phyloP scores from a whole-genome alignment of 805 yeast species.

The Lipomyces kockii region DNA sequence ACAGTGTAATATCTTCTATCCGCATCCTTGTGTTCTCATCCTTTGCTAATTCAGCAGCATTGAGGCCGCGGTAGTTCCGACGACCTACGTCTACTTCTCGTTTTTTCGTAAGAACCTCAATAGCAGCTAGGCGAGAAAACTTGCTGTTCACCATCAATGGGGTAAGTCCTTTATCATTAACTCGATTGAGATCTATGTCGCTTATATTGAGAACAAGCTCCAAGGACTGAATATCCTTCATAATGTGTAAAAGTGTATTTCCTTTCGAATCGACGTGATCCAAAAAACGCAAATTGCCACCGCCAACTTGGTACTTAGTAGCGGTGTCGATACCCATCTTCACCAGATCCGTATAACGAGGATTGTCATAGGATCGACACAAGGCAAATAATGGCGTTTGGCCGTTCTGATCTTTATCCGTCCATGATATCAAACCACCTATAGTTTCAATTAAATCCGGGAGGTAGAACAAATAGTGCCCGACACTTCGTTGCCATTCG shows the following conservation, averaged over 20 bases:
- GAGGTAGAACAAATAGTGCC: slow-evolving; percentile 72
- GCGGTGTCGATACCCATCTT: slow-evolving; percentile 49
- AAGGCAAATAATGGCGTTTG: slow-evolving; percentile 81
- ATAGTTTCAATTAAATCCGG: slow-evolving; percentile 55
- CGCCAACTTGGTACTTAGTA: slow-evolving; percentile 30
- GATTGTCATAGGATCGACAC: slow-evolving; percentile 80
- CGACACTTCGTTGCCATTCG: slow-evolving; percentile 61
- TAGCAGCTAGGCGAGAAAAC: slow-evolving; percentile 67
- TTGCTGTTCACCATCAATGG: slow-evolving; percentile 75
- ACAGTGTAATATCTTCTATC: slow-evolving; percentile 38
- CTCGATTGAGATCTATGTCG: slow-evolving; percentile 60
- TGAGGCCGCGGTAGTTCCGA: slow-evolving; percentile 41
- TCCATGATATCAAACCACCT: slow-evolving; percentile 74
- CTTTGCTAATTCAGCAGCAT: slow-evolving; percentile 46
- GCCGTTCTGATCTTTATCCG: slow-evolving; percentile 60
- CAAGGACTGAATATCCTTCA: slow-evolving; percentile 55
- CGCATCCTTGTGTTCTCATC: slow-evolving; percentile 38
- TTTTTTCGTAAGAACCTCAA: slow-evolving; percentile 56
- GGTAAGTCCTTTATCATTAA: slow-evolving; percentile 62
- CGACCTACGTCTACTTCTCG: slow-evolving; percentile 53
- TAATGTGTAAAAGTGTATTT: slow-evolving; percentile 75
- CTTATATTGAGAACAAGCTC: slow-evolving; percentile 48
- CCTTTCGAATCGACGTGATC: slow-evolving; percentile 76
- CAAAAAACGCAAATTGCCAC: slow-evolving; percentile 41
- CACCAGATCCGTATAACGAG: slow-evolving; percentile 59